Evolutionary conservation across 2,329 filamentous ascomycete species (phyloP).

Genomic region (Curvularia verruculosa): DNA sequence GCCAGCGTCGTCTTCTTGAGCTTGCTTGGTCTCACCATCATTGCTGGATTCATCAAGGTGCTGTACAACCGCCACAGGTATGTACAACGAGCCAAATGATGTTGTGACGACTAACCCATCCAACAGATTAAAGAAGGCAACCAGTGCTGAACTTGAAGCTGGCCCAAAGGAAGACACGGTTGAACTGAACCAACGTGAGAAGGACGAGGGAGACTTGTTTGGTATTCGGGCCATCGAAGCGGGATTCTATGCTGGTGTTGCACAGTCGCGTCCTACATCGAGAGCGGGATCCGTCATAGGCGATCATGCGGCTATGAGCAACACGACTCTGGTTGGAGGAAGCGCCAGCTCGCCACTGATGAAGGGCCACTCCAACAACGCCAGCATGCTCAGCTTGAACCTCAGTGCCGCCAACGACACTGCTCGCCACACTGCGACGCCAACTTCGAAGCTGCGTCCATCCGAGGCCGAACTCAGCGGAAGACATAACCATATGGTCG

Average conservation of each 20-base stretch:
- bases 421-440: constrained; percentile 28
- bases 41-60: constrained; percentile 45
- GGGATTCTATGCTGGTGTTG: constrained; percentile 50
- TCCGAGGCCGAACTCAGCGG: constrained; percentile 48
- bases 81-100: constrained; percentile 13
- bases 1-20: constrained; percentile 45
- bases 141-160: constrained; percentile 34
- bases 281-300: constrained; percentile 40
- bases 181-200: constrained; percentile 45
- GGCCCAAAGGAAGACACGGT: constrained; percentile 42
- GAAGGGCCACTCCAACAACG: constrained; percentile 38
- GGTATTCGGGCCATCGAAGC: constrained; percentile 51
- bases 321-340: constrained; percentile 44
- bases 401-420: constrained; percentile 33
- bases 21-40: constrained; percentile 40
- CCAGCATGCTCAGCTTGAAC: constrained; percentile 44
- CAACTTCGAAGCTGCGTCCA: constrained; percentile 39
- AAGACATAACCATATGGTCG: constrained; percentile 44
- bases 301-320: constrained; percentile 39
- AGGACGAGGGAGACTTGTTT: constrained; percentile 50
- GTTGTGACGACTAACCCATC: constrained; percentile 17
- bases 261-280: constrained; percentile 48
- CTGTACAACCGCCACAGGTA: constrained; percentile 46
- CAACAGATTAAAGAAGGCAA: constrained; percentile 39
- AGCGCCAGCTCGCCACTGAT: constrained; percentile 41